Base-by-base conservation (phyloP, 2,329 filamentous ascomycete genomes). In the Aspergillus tamarii region DNA sequence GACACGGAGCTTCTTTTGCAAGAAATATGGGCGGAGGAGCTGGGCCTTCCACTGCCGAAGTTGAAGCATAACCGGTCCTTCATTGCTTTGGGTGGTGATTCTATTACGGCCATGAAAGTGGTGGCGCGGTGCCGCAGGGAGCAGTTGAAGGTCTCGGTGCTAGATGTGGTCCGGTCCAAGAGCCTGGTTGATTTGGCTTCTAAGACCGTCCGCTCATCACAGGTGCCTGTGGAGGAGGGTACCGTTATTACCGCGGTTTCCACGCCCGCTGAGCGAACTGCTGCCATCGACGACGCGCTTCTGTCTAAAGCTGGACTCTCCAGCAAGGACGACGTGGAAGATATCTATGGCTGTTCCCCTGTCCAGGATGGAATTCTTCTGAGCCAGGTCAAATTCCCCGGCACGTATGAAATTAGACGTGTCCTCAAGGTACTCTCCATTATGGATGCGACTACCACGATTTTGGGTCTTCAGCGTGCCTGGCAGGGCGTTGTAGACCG, bases 1-100 rank as follows among this genome's bases (percentile, higher is more conserved):
- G 61, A 8, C 57, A 36, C 55, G 5, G 65, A 67, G 41, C 21
- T 46, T 30, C 56, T 50, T 3, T 23, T 67, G 14, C 60, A 53
- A 32, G 23, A 61, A 7, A 59, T 65, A 26, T 65, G 64, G 62
- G 64, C 57, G 3, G 60, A 61, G 56, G 67, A 71, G 46, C 55
- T 64, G 85, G 86, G 0, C 88, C 85, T 71, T 45, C 63, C 1
- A n/a, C 23, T 14, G 55, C 11, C 14, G 46, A 56, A 14, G 84
- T 88, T 68, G 82, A 82, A 11, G 82, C 82, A 10, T 82, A 83
- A 0, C 82, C 83, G 36, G 36, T 68, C 50, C 76, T 81, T 36
- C 73, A 78, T 3, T 73, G 79, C 57, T 85, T 85, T 48, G 4
- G 65, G 65, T 6, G 65, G 65, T n/a, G 65, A 65, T 41, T 67